phyloP scores from a whole-genome alignment of 2,329 filamentous ascomycete species.

The Clarireedia monteithiana region DNA sequence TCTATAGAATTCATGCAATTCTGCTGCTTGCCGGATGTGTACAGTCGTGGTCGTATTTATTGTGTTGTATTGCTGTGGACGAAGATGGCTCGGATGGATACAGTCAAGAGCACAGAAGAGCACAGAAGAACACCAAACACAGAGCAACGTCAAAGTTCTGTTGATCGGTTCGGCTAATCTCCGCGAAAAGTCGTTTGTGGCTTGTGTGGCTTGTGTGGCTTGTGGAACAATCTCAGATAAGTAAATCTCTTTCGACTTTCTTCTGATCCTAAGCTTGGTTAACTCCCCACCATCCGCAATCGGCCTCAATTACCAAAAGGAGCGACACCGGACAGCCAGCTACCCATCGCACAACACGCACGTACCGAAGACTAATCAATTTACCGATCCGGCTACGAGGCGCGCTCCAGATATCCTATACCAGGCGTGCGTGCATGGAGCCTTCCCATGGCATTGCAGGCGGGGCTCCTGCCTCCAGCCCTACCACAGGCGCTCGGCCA shows the following conservation, averaged over 20 bases:
- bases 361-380: constrained; percentile 11
- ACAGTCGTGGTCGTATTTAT: too few species aligned
- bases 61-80: not conserved
- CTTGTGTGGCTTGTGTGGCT: too few species aligned
- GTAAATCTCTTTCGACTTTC: constrained; percentile 3
- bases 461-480: constrained; percentile 24
- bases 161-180: too few species aligned
- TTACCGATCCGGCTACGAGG: constrained; percentile 3
- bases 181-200: too few species aligned
- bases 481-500: constrained; percentile 22
- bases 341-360: constrained; percentile 16
- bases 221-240: not conserved
- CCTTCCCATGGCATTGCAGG: constrained; percentile 14
- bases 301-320: constrained; percentile 13
- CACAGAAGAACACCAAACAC: too few species aligned
- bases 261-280: not conserved
- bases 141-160: too few species aligned
- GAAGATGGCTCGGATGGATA: not conserved
- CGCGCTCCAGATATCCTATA: constrained; percentile 11
- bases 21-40: too few species aligned
- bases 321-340: constrained; percentile 22
- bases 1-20: too few species aligned
- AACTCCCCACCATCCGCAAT: constrained; percentile 14
- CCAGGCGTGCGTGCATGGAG: constrained; percentile 21
- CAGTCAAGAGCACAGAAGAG: too few species aligned